Conservation (phyloP, 768 basidiomycete species). For the Leccinum sublutescens region DNA sequence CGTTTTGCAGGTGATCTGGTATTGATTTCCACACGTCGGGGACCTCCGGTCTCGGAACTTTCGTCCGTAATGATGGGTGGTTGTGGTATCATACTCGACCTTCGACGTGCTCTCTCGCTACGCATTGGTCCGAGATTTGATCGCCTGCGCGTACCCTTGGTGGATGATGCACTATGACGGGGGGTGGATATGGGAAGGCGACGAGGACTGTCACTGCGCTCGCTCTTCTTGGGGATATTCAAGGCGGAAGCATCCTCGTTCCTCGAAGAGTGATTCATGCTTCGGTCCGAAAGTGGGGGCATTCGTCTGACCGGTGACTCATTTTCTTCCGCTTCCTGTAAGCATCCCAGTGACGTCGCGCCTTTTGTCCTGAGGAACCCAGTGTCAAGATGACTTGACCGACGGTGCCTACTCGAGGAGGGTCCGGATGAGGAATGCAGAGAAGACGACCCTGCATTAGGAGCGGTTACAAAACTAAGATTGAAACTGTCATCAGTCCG, state of each 20-base stretch:
- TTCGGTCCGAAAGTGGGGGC: conserved; percentile 62
- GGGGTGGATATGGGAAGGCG: conserved; percentile 50
- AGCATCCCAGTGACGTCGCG: conserved; percentile 52
- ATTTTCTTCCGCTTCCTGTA: conserved; percentile 73
- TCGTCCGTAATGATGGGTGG: conserved; percentile 48
- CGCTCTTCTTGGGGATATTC: conserved; percentile 37
- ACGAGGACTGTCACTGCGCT: conserved; percentile 43
- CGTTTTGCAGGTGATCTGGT: conserved; percentile 58
- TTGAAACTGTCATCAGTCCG: conserved; percentile 77
- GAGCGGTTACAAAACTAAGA: conserved; percentile 45
- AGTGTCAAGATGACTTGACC: conserved; percentile 68
- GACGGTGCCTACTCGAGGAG: conserved; percentile 42
- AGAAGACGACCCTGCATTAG: conserved; percentile 26
- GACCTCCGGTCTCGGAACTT: conserved; percentile 28
- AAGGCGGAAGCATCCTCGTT: conserved; percentile 23
- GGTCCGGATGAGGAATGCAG: conserved; percentile 36
- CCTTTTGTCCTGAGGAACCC: conserved; percentile 60
- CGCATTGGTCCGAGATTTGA: conserved; percentile 79
- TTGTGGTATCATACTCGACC: conserved; percentile 82
- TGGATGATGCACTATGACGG: conserved; percentile 31
- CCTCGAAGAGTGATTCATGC: conserved; percentile 48
- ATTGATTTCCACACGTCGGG: conserved; percentile 43
- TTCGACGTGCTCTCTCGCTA: conserved; percentile 65
- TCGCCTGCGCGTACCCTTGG: conserved; percentile 50
- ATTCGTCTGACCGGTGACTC: conserved; percentile 30